Conservation (phyloP, 768 basidiomycete species). For the Mycena haematopus region DNA sequence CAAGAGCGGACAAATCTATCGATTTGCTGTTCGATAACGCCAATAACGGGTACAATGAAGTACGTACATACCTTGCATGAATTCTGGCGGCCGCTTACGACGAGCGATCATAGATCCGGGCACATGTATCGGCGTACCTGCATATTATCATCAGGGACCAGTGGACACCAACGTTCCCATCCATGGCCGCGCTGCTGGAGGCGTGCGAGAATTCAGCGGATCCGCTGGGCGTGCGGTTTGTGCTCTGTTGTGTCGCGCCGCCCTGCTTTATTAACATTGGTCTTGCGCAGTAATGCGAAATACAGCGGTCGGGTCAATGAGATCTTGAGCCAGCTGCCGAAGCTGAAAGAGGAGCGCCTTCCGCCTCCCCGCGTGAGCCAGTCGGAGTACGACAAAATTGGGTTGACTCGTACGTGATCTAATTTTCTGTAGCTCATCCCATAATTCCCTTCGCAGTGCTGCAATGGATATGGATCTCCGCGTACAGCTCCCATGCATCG, state of each 20-base stretch:
- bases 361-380: conserved; percentile 87
- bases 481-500: conserved; percentile 76
- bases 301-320: conserved; percentile 62
- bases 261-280: conserved; percentile 17
- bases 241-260: background rate
- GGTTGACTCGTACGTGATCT: conserved; percentile 73
- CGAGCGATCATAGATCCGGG: conserved; percentile 59
- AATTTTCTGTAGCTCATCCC: conserved; percentile 4
- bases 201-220: conserved; percentile 61
- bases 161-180: conserved; percentile 75
- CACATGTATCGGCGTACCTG: conserved; percentile 70
- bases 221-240: conserved; percentile 67
- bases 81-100: conserved; percentile 9
- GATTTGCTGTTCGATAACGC: conserved; percentile 76
- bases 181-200: conserved; percentile 55
- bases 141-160: conserved; percentile 60
- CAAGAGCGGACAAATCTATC: conserved; percentile 71
- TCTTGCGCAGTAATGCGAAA: conserved; percentile 51
- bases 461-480: conserved; percentile 80
- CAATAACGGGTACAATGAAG: conserved; percentile 87
- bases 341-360: conserved; percentile 78
- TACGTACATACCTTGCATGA: conserved; percentile 36
- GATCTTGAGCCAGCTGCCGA: conserved; percentile 65
- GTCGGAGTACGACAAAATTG: conserved; percentile 91
- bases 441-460: conserved; percentile 56